Evolutionary conservation across 176 grass and related monocot species (phyloP).

Genomic region (Lolium rigidum): DNA sequence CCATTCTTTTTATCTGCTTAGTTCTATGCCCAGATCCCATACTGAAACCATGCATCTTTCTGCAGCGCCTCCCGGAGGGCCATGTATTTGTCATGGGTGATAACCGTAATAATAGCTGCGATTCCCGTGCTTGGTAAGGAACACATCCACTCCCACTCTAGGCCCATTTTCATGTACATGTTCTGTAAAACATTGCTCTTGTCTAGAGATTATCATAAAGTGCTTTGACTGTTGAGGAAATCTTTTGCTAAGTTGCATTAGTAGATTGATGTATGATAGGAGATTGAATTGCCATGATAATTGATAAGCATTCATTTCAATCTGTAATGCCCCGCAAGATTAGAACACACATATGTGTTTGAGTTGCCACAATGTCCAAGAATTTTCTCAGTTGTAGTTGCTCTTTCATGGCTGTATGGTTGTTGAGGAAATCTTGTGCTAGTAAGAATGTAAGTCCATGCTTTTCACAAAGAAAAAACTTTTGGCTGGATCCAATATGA

Average conservation of each 20-base stretch:
- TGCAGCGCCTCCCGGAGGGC: slow-evolving; percentile 57
- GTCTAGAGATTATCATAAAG: not conserved
- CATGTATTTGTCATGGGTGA: slow-evolving; percentile 62
- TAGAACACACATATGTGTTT: not conserved
- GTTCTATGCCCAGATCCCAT: not conserved
- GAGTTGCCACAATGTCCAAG: not conserved
- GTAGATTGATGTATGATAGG: not conserved
- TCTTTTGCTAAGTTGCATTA: not conserved
- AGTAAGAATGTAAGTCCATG: not conserved
- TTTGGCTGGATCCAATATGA: not conserved
- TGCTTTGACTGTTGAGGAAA: not conserved
- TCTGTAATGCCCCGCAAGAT: not conserved
- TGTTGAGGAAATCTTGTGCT: not conserved
- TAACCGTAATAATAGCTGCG: slow-evolving; percentile 56
- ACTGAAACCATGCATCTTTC: slow-evolving; percentile 28
- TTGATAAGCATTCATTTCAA: not conserved
- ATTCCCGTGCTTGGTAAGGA: slow-evolving; percentile 59
- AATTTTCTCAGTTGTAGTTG: not conserved
- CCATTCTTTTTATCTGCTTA: not conserved
- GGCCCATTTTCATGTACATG: not conserved
- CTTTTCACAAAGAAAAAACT: not conserved
- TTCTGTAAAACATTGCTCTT: not conserved
- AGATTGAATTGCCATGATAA: not conserved
- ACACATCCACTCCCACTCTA: not conserved
- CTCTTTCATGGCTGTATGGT: not conserved